Percentiles rank a stretch among this genome's conserved stretches.
Evolutionary conservation across 1,139 yeast species (phyloP).

Genomic region (Hyphopichia pseudoburtonii): DNA sequence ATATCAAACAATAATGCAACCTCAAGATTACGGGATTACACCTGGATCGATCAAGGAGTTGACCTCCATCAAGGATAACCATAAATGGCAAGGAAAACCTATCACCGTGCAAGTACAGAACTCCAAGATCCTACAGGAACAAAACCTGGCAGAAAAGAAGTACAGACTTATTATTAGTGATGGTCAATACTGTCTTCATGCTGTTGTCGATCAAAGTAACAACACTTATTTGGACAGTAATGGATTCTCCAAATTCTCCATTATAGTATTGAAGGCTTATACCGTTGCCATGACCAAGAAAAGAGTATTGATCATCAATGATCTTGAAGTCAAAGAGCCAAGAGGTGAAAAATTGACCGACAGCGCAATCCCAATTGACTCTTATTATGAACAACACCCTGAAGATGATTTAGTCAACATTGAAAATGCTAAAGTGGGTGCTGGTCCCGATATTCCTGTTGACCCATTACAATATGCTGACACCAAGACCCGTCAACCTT

Average conservation of each 20-base stretch:
- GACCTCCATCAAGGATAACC: constrained; percentile 4
- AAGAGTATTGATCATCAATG: constrained; percentile 55
- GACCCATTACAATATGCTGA: not conserved
- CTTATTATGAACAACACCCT: constrained; percentile 55
- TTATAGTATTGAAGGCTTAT: constrained; percentile 40
- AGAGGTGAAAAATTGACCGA: constrained; percentile 42
- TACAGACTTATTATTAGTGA: constrained; percentile 4
- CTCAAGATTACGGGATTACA: constrained; percentile 2
- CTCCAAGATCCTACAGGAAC: constrained; percentile 3
- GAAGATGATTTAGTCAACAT: constrained; percentile 37
- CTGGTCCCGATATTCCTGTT: constrained; percentile 7
- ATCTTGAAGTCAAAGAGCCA: constrained; percentile 45
- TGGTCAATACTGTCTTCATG: constrained; percentile 62
- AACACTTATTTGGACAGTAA: constrained; percentile 50
- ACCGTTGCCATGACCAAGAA: constrained; percentile 51
- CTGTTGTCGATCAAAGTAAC: constrained; percentile 61
- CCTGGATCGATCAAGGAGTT: constrained; percentile 5
- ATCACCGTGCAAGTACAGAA: constrained; percentile 3
- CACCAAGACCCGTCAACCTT: constrained; percentile 6
- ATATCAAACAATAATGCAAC: constrained; percentile 2
- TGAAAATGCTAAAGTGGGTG: constrained; percentile 8
- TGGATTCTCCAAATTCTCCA: constrained; percentile 36
- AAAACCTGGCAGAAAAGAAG: constrained; percentile 2
- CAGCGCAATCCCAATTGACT: constrained; percentile 46
- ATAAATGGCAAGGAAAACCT: constrained; percentile 5